Evolutionary conservation across 2,329 filamentous ascomycete species (phyloP).

Genomic region (Alternaria rosae): DNA sequence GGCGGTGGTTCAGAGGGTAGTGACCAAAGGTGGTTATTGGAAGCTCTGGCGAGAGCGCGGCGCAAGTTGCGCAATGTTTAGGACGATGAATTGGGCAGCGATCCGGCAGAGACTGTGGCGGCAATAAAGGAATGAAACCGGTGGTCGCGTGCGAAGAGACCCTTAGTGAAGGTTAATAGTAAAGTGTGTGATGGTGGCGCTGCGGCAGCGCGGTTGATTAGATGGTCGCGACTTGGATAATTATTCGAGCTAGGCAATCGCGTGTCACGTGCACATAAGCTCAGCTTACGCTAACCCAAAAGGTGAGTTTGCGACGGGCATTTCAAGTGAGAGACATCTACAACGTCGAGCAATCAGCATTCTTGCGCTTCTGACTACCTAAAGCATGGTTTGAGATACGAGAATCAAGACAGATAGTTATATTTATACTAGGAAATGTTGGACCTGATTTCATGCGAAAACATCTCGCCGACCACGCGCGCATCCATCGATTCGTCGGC

Average conservation of each 20-base stretch:
- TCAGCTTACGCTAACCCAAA: conserved; percentile 26
- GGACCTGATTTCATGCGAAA: not conserved
- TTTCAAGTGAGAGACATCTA: not conserved
- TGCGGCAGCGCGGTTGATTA: not conserved
- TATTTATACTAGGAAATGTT: not conserved
- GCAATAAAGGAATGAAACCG: too few species aligned
- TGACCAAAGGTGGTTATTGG: not conserved
- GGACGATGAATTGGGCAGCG: not conserved
- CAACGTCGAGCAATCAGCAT: not conserved
- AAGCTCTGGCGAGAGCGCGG: not conserved
- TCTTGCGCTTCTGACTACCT: not conserved
- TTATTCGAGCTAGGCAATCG: conserved; percentile 21
- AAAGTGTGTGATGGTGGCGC: not conserved
- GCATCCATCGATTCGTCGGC: too few species aligned
- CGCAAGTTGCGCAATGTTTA: not conserved
- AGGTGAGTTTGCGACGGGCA: conserved; percentile 27
- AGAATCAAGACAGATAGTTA: not conserved
- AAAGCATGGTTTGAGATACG: too few species aligned
- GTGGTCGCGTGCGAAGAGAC: not conserved
- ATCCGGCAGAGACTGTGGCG: not conserved
- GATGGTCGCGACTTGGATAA: conserved; percentile 23
- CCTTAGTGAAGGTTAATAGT: not conserved
- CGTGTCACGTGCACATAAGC: conserved; percentile 26
- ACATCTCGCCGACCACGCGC: not conserved
- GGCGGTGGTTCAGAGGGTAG: conserved; percentile 16